Evolutionary conservation across 2,329 filamentous ascomycete species (phyloP), one percentile per base, ranked within the genome.

Genomic region (Xylaria sp.): DNA sequence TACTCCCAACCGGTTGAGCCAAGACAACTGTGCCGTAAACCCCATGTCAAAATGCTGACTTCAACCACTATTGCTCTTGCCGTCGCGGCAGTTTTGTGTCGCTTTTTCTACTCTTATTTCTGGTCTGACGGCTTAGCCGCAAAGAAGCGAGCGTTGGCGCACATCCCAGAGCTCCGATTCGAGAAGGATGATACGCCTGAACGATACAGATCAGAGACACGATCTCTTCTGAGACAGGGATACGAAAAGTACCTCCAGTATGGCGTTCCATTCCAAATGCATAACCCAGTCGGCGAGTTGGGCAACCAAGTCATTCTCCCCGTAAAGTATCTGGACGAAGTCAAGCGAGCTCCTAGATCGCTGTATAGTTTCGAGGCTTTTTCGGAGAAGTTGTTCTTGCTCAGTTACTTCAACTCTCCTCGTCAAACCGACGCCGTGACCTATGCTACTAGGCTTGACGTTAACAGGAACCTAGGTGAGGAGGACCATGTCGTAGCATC

Each of bases 281-380:
- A 52, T 12, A 72, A 72, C 46, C 62, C 67, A 8, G 51, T 59
- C 5, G 61, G 54, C 59, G 54, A 64, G 48, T 60, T 62, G 41
- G 59, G 64, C 9, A 61, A 62, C 25, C 57, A 62, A 15, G 61
- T 72, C n/a, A 25, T 72, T 20, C 62, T 72, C 2, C 70, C 70
- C 2, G 12, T 66, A 13, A 72, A 70, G 36, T 72, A 71, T 28
- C 61, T 72, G 3, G 67, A 67, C 6, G 67, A 72, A 56, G 67
- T 72, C 3, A 70, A 66, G 33, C 58, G 33, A n/a, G 67, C 70
- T 12, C 67, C 70, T 25, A 56, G 49, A n/a, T 63, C 59, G 18
- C 31, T 69, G 20, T 49, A 63, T 25, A 70, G 69, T 56, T 69
- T 69, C 41, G 61, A 66, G 8, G 46, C 52, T 8, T 71, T 71